These are phyloP conservation scores for Orobanche coerulescens DNA, from an alignment of 257 asterid genomes.

Conservation along the genomic window DNA sequence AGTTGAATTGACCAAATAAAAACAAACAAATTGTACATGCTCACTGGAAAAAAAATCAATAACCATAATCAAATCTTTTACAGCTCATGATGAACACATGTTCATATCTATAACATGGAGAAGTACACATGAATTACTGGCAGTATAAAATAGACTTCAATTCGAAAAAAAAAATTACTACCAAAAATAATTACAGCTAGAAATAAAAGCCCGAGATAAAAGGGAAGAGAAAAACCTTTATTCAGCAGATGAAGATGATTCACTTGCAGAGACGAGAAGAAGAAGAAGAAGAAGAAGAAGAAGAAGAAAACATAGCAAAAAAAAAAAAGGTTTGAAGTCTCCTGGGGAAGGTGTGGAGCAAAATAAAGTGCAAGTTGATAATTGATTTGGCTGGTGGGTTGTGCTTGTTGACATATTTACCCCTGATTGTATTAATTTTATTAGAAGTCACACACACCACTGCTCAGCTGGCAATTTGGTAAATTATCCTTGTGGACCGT, in stretches of 20 bases:
- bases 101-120: background rate
- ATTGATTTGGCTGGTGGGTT: conserved; percentile 23
- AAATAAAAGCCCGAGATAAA: background rate
- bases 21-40: conserved; percentile 10
- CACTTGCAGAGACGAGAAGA: conserved; percentile 9
- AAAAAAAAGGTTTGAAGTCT: conserved; percentile 13
- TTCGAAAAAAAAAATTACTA: background rate
- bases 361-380: background rate
- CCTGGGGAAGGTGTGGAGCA: conserved; percentile 14
- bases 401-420: conserved; percentile 21
- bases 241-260: conserved; percentile 13
- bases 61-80: background rate
- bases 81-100: no score
- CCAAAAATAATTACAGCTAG: background rate
- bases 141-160: conserved; percentile 5
- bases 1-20: conserved; percentile 16
- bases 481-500: background rate
- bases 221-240: conserved; percentile 20
- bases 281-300: conserved; percentile 17
- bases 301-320: no score
- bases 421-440: conserved; percentile 16
- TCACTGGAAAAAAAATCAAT: conserved; percentile 1
- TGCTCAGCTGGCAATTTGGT: conserved; percentile 21
- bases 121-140: background rate
- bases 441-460: background rate